Conservation (phyloP, 208 protist genomes). For the Acanthamoeba healyi region DNA sequence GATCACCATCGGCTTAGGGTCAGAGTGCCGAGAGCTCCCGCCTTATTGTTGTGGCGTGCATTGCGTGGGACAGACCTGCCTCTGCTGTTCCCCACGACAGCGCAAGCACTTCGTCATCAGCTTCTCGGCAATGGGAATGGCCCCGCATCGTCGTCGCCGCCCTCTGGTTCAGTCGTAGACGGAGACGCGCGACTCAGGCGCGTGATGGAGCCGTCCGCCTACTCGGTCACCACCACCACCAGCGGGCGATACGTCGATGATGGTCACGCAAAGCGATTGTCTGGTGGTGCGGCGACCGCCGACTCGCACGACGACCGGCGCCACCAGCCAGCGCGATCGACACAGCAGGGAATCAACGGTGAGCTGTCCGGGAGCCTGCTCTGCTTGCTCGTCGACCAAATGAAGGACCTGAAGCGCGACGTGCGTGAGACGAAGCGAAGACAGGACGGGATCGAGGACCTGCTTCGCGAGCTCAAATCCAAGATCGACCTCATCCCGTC, state of each 20-base stretch:
- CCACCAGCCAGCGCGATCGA: too few species aligned
- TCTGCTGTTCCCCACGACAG: background rate
- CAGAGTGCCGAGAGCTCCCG: too few species aligned
- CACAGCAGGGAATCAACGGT: background rate
- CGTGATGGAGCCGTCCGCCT: background rate
- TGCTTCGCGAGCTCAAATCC: background rate
- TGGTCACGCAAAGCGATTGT: too few species aligned
- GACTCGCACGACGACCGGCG: too few species aligned
- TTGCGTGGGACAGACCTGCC: background rate
- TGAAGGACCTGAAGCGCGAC: slow-evolving; percentile 15
- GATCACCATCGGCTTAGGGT: too few species aligned
- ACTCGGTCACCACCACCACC: background rate
- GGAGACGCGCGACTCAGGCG: background rate
- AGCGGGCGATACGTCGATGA: background rate
- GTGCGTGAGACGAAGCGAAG: background rate
- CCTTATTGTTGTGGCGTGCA: too few species aligned
- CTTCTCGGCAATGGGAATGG: background rate
- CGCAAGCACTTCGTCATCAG: too few species aligned
- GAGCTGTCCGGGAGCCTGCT: background rate
- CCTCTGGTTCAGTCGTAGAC: background rate
- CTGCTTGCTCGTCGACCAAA: background rate
- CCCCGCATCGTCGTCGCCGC: background rate
- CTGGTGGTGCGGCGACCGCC: too few species aligned
- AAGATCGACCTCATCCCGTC: background rate
- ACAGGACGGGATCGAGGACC: background rate